Evolutionary conservation across 2,329 filamentous ascomycete genomes (phyloP), one percentile per base, ranked within the genome.

Genomic region (Calonectria fujianensis): DNA sequence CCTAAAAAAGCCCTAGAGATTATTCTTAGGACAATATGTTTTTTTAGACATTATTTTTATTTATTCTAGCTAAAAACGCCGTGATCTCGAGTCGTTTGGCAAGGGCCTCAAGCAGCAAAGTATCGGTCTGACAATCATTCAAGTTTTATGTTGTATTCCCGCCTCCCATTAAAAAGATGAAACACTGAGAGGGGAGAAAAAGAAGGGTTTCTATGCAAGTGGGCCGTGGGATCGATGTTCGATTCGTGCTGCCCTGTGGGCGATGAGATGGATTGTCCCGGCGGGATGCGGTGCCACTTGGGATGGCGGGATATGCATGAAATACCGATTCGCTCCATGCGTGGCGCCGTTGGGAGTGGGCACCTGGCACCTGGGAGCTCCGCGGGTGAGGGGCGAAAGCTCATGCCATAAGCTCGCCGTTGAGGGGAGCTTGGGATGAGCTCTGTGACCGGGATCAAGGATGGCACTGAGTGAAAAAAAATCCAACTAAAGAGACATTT

Each of bases 391-490:
- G 57, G 32, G 14, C 14, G n/a, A 18, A 29, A 64, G 61, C 61
- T 64, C 29, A 64, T 27, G 29, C 37, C 61, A 45, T 45, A 39
- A 64, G 61, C 61, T 64, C 39, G 61, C 29, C 27, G 13, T 63
- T 48, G 51, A 54, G 27, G 59, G 39, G 9, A 48, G 61, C 61
- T 45, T 14, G 20, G 61, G 29, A 29, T n/a, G 41, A 65, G 61
- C 61, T 65, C 35, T 63, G 35, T 29, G 57, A 63, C 57, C 8
- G 35, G 57, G 57, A 63, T 61, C 57, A 63, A 63, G 57, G 57
- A 41, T 63, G 57, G 37, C 37, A 63, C 24, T 41, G 57, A 18
- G 20, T 13, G 10, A 11, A n/a, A 45, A 16, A 45, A n/a, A 10
- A 41, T 8, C 4, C 8, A 16, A 57, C 7, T 2, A 27, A 39